Percentiles rank a stretch among this genome's conserved stretches.
phyloP scores from a whole-genome alignment of 345 rosid species.

The Linum lewisii region DNA sequence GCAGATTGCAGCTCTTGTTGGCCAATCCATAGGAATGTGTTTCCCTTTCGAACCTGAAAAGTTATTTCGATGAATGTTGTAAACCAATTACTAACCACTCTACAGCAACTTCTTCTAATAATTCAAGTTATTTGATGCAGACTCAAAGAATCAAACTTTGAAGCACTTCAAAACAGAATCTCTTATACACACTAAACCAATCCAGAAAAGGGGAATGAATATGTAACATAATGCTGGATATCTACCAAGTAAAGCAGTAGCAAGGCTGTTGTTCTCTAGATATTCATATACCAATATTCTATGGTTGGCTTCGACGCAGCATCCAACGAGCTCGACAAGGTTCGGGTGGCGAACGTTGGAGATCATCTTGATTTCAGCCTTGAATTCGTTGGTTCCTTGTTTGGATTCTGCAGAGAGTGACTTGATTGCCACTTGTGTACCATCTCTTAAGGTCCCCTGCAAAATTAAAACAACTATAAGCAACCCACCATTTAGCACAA shows the following conservation, averaged over 20 bases:
- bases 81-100: too few relatives aligned
- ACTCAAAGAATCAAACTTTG: too few relatives aligned
- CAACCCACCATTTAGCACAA: background rate
- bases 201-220: background rate
- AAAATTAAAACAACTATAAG: background rate
- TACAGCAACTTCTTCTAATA: too few relatives aligned
- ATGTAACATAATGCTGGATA: background rate
- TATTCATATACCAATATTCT: constrained; percentile 55
- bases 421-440: constrained; percentile 48
- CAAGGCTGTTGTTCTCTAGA: constrained; percentile 64
- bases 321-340: constrained; percentile 62
- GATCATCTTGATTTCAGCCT: constrained; percentile 52
- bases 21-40: constrained; percentile 42
- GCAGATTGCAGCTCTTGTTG: constrained; percentile 48
- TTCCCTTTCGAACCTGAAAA: constrained; percentile 47
- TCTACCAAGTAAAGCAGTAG: constrained; percentile 48
- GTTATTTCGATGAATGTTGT: background rate
- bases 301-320: constrained; percentile 43
- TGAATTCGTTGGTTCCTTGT: constrained; percentile 49
- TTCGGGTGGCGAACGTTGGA: constrained; percentile 47
- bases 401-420: constrained; percentile 50
- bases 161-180: background rate
- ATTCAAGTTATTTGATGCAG: too few relatives aligned
- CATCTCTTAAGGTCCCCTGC: constrained; percentile 57
- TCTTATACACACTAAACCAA: background rate